Conservation (phyloP, 192 early-diverging fungal species). For the Phycomyces nitens region DNA sequence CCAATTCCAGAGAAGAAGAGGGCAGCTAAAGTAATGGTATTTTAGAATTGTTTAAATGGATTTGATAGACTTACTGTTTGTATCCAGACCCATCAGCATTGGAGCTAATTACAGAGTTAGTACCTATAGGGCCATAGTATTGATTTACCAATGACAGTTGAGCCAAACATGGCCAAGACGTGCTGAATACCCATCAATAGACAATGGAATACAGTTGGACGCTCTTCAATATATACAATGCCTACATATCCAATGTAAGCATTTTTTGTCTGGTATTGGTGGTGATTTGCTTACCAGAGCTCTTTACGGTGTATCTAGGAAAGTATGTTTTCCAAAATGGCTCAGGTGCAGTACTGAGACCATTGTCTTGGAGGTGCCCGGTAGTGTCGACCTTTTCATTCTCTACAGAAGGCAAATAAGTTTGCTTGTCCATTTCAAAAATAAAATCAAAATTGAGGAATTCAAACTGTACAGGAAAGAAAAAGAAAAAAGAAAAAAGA, state of each 20-base stretch:
- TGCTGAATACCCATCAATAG: slow-evolving; percentile 51
- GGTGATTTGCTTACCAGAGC: not conserved
- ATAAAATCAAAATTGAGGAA: not conserved
- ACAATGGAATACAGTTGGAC: slow-evolving; percentile 31
- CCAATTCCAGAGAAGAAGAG: slow-evolving; percentile 54
- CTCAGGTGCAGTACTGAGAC: not conserved
- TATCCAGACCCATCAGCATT: slow-evolving; percentile 39
- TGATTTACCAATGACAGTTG: slow-evolving; percentile 43
- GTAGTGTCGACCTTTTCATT: not conserved
- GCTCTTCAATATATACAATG: slow-evolving; percentile 36
- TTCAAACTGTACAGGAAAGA: not conserved
- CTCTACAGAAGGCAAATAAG: not conserved
- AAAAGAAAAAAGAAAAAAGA: not conserved
- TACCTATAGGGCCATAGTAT: not conserved
- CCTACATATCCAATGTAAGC: slow-evolving; percentile 11
- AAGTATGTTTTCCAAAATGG: slow-evolving; percentile 6
- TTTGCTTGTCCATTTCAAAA: not conserved
- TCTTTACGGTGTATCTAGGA: slow-evolving; percentile 7
- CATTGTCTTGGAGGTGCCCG: not conserved
- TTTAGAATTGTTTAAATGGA: not conserved
- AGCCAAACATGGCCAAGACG: slow-evolving; percentile 59
- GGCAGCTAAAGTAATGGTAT: slow-evolving; percentile 25
- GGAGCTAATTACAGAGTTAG: slow-evolving; percentile 27
- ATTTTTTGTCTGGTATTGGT: not conserved
- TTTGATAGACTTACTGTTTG: slow-evolving; percentile 33